Percentiles rank a stretch among this genome's conserved stretches.
These are phyloP conservation scores for Aphanocladium album DNA, from an alignment of 2,329 filamentous ascomycete species.

Conservation along the genomic window DNA sequence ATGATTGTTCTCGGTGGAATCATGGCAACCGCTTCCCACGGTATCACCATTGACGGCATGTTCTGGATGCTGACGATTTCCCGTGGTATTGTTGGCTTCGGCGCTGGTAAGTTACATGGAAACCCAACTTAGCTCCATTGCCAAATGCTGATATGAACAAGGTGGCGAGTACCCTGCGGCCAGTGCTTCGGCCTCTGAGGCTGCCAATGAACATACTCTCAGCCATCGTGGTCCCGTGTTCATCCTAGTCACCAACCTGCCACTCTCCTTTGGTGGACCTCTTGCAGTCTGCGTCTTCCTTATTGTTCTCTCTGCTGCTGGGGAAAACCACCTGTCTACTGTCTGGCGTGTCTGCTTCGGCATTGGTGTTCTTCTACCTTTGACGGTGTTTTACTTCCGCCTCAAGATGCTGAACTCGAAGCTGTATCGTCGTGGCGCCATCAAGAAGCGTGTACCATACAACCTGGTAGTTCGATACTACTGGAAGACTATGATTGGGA, in stretches of 20 bases:
- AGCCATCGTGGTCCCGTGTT: constrained; percentile 36
- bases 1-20: constrained; percentile 44
- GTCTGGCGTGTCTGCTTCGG: constrained; percentile 46
- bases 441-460: constrained; percentile 47
- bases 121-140: background rate
- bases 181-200: constrained; percentile 41
- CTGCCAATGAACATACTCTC: constrained; percentile 40
- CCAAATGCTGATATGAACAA: background rate
- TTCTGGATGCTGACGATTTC: constrained; percentile 49
- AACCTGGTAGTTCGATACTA: constrained; percentile 46
- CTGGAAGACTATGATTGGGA: constrained; percentile 49
- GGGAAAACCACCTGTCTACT: constrained; percentile 30
- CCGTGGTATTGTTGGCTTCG: constrained; percentile 44
- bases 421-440: constrained; percentile 48
- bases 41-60: constrained; percentile 42
- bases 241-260: constrained; percentile 41
- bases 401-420: constrained; percentile 47
- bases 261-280: constrained; percentile 27
- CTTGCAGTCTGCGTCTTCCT: constrained; percentile 41
- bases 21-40: constrained; percentile 40
- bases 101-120: constrained; percentile 23
- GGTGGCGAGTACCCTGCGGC: constrained; percentile 43
- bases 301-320: constrained; percentile 37
- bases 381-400: constrained; percentile 53
- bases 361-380: constrained; percentile 43